Evolutionary conservation across 306 rosid genomes (phyloP).

Genomic region (Cotoneaster glaucophyllus): DNA sequence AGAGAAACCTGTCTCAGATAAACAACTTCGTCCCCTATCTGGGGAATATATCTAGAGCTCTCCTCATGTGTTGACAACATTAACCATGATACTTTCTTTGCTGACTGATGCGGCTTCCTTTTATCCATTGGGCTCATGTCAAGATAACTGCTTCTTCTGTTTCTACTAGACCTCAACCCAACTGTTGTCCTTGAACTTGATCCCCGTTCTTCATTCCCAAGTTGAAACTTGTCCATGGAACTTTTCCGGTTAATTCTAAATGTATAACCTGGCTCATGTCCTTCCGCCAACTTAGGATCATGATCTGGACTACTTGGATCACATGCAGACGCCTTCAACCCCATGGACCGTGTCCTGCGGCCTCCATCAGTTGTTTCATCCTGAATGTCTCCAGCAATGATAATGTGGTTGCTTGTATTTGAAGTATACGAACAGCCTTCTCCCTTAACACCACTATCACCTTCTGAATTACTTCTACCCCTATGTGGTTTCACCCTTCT

Average conservation of each 20-base stretch:
- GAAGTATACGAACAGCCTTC: slow-evolving; percentile 60
- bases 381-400: slow-evolving; percentile 31
- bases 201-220: slow-evolving; percentile 53
- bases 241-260: slow-evolving; percentile 39
- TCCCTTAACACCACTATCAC: slow-evolving; percentile 42
- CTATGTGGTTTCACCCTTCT: slow-evolving; percentile 62
- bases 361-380: slow-evolving; percentile 41
- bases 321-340: slow-evolving; percentile 35
- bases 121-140: slow-evolving; percentile 55
- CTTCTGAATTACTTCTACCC: slow-evolving; percentile 37
- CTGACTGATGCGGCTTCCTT: slow-evolving; percentile 48
- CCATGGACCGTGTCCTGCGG: slow-evolving; percentile 40
- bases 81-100: slow-evolving; percentile 72
- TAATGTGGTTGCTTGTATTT: slow-evolving; percentile 40
- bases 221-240: slow-evolving; percentile 35
- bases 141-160: slow-evolving; percentile 50
- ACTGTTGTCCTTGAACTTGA: slow-evolving; percentile 65
- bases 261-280: slow-evolving; percentile 34
- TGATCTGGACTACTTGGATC: slow-evolving; percentile 32
- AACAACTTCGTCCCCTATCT: slow-evolving; percentile 85
- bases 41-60: slow-evolving; percentile 92
- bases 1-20: slow-evolving; percentile 85
- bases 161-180: slow-evolving; percentile 87
- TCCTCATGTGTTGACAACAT: slow-evolving; percentile 75
- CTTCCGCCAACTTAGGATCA: slow-evolving; percentile 38